Base-by-base conservation (phyloP, 176 grass and related monocot genomes). In the Oryza australiensis region DNA sequence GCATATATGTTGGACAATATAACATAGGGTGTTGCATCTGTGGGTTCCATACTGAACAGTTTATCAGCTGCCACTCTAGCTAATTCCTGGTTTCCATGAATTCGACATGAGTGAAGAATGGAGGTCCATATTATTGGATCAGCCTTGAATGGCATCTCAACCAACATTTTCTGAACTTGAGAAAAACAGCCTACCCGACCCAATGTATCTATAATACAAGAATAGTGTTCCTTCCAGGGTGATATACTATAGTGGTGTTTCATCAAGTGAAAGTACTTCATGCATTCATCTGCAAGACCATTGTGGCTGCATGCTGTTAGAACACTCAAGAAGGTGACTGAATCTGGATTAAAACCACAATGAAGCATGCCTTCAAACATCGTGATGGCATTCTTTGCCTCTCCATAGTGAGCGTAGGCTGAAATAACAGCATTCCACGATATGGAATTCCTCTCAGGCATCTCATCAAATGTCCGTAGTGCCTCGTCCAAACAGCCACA, bases 1-100 rank as follows among this genome's bases (percentile, higher is more conserved):
- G 95, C 95, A 87, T 97, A 93, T 62, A 97, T 86, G 75, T 94
- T 97, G 77, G 95, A 94, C 64, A 91, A 64, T 79, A 91, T 91
- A 40, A 97, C 86, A 41, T 88, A 97, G 12, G 90, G 74, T 23
- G 90, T 81, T 12, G 88, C 79, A 23, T 94, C 92, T 80, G 87
- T 91, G 32, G 86, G 84, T 11, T 73, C 63, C 81, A 92, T 86
- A 68, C 41, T 41, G 53, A 97, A 94, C 41, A 97, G 75, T 60
- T 97, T 97, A 30, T 92, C 92, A 85, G 92, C 89, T 69, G 92
- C 95, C 27, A 76, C 35, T 86, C 68, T 81, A 48, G 83, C 95
- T 80, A 97, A 97, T 69, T 89, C 86, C 78, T 91, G 73, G 73
- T 97, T 89, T 62, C 86, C 90, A 59, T 97, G 88, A 65, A 94